Conservation (phyloP, 2,329 filamentous ascomycete species). For the Torrubiellomyces zombiae region DNA sequence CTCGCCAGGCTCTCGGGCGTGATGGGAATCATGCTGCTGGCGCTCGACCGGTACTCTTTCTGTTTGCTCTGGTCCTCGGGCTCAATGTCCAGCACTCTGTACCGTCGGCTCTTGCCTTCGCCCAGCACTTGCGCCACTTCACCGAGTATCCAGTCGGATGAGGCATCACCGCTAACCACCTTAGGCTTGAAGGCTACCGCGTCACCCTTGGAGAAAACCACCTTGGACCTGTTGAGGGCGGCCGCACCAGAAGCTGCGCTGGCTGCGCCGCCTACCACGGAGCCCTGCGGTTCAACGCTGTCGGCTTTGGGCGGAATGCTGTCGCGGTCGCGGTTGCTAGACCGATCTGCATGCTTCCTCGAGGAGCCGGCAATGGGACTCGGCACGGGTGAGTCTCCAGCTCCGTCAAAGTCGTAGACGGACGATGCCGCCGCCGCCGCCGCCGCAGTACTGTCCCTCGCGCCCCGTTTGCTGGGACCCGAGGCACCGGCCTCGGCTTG, state of each 20-base stretch:
- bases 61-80: conserved; percentile 53
- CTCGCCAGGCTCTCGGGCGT: conserved; percentile 33
- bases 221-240: conserved; percentile 25
- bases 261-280: conserved; percentile 4
- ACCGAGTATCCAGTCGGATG: conserved; percentile 54
- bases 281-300: conserved; percentile 36
- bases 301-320: conserved; percentile 39
- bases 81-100: conserved; percentile 67
- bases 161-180: conserved; percentile 26
- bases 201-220: conserved; percentile 43
- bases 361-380: conserved; percentile 21
- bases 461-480: conserved; percentile 8
- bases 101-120: conserved; percentile 61
- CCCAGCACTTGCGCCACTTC: conserved; percentile 61
- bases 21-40: conserved; percentile 63
- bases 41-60: conserved; percentile 53
- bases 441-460: conserved; percentile 8
- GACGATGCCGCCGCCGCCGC: conserved; percentile 14
- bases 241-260: conserved; percentile 3
- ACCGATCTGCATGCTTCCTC: conserved; percentile 19
- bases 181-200: conserved; percentile 52
- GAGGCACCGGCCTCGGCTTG: conserved; percentile 15
- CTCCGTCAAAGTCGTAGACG: conserved; percentile 27
- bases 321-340: conserved; percentile 27
- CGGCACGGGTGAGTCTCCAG: conserved; percentile 27